Evolutionary conservation across 345 rosid species (phyloP).

Genomic region (Trapa bicornis): DNA sequence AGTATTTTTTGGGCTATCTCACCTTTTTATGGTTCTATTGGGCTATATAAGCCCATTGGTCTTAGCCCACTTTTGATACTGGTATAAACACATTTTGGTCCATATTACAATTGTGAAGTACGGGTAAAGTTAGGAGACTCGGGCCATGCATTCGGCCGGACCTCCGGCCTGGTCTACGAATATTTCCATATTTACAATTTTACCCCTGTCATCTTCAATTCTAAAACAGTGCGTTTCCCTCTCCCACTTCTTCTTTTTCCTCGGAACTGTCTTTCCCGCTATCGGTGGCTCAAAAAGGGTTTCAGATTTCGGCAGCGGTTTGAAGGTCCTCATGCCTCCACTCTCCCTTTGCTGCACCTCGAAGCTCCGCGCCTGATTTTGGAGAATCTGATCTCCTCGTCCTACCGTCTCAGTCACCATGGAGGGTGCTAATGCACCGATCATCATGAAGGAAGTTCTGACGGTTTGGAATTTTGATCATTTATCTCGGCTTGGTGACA

Average conservation of each 20-base stretch:
- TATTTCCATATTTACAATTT: too few species aligned
- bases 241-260: neutral
- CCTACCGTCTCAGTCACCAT: slow-evolving; percentile 16
- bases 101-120: too few species aligned
- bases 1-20: too few species aligned
- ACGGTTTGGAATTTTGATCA: slow-evolving; percentile 15
- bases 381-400: neutral
- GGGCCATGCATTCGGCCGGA: too few species aligned
- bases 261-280: neutral
- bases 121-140: too few species aligned
- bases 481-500: neutral
- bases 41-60: too few species aligned
- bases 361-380: neutral
- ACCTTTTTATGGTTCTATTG: too few species aligned
- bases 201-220: neutral
- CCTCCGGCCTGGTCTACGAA: too few species aligned
- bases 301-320: slow-evolving; percentile 8
- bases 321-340: slow-evolving; percentile 1
- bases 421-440: slow-evolving; percentile 52
- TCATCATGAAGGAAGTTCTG: slow-evolving; percentile 39
- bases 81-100: too few species aligned
- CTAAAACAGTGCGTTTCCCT: neutral
- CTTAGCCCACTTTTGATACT: too few species aligned
- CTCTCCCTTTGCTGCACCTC: neutral
- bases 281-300: slow-evolving; percentile 3